Percentiles rank a stretch among this genome's conserved stretches.
Evolutionary conservation across 345 rosid genomes (phyloP).

Genomic region (Pistacia integerrima): DNA sequence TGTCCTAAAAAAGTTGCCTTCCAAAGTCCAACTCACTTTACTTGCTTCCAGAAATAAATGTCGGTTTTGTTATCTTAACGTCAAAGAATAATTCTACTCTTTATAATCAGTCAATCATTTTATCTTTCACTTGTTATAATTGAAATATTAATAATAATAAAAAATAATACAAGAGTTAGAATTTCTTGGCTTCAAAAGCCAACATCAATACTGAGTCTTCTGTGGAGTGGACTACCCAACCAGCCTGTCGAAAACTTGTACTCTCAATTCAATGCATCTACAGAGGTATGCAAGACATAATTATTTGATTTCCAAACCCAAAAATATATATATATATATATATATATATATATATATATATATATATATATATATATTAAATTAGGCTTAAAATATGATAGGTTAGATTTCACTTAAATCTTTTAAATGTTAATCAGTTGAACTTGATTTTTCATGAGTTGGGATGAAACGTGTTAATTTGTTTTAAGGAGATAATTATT

Average conservation of each 20-base stretch:
- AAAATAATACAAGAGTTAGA: background rate
- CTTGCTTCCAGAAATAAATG: background rate
- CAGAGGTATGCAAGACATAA: background rate
- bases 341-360: background rate
- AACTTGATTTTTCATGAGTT: background rate
- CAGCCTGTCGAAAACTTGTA: background rate
- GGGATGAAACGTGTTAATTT: too few species aligned
- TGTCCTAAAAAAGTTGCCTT: background rate
- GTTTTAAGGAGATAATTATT: too few species aligned
- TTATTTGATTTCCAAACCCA: background rate
- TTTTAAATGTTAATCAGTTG: background rate
- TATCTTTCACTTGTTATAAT: background rate
- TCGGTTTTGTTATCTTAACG: background rate
- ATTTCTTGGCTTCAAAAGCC: background rate
- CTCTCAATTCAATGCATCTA: background rate
- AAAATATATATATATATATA: background rate
- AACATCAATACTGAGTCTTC: background rate
- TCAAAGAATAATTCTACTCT: too few species aligned
- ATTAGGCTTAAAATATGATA: background rate
- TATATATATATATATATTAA: background rate
- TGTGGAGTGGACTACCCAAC: slow-evolving; percentile 6
- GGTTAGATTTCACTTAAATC: background rate
- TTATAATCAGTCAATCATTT: too few species aligned
- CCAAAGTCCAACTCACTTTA: background rate
- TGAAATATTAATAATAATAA: too few species aligned